Conservation (phyloP, 768 basidiomycete species). For the Neoboletus magnificus region DNA sequence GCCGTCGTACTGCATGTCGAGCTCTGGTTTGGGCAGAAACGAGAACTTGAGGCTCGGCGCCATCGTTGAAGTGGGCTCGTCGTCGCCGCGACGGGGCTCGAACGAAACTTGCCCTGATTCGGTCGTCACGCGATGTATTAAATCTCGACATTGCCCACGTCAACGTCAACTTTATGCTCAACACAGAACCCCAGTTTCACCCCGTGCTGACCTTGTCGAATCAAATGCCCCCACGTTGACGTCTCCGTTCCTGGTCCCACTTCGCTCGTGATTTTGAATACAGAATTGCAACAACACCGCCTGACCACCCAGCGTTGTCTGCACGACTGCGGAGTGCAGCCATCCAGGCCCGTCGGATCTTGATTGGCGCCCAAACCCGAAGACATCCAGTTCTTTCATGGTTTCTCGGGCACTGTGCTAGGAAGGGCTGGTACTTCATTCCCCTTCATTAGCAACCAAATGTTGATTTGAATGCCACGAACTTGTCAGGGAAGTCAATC, state of each 20-base stretch:
- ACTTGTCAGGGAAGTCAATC: neutral
- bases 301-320: neutral
- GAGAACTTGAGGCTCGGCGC: neutral
- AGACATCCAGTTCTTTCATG: neutral
- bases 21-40: neutral
- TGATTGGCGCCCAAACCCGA: neutral
- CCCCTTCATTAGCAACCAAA: neutral
- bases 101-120: neutral
- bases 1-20: neutral
- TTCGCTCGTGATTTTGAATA: neutral
- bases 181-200: neutral
- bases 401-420: neutral
- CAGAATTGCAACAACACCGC: neutral
- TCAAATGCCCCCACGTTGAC: neutral
- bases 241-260: neutral
- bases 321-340: neutral
- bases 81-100: neutral
- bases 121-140: conserved; percentile 1
- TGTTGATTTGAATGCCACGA: neutral
- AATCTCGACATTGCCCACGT: conserved; percentile 1
- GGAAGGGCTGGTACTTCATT: neutral
- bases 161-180: conserved; percentile 11
- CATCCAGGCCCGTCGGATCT: neutral
- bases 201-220: neutral
- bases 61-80: neutral